Evolutionary conservation across 805 yeast genomes (phyloP).

Genomic region (Cephaloascus fragrans): DNA sequence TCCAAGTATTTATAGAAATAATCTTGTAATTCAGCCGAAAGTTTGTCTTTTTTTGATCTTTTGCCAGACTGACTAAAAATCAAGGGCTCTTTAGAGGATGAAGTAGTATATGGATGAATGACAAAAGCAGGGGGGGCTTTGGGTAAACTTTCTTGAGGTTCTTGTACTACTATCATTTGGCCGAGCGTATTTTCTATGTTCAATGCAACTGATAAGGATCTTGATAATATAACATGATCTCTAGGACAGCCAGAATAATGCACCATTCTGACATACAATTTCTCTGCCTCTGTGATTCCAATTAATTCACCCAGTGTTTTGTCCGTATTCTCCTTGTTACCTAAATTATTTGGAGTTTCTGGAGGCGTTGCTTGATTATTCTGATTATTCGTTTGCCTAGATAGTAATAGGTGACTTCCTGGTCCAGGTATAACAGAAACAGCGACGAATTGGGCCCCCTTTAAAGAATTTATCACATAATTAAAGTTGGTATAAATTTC

Average conservation of each 20-base stretch:
- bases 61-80: slow-evolving; percentile 10
- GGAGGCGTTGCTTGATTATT: slow-evolving; percentile 5
- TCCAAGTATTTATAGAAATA: slow-evolving; percentile 4
- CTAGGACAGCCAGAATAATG: slow-evolving; percentile 21
- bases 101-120: slow-evolving; percentile 46
- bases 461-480: slow-evolving; percentile 23
- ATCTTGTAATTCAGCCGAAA: slow-evolving; percentile 10
- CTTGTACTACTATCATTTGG: slow-evolving; percentile 40
- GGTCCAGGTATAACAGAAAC: slow-evolving; percentile 49
- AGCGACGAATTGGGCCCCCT: slow-evolving; percentile 31
- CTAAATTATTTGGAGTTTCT: slow-evolving; percentile 4
- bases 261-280: slow-evolving; percentile 43
- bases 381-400: slow-evolving; percentile 13
- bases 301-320: slow-evolving; percentile 5
- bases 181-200: slow-evolving; percentile 44
- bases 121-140: slow-evolving; percentile 29
- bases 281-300: slow-evolving; percentile 21
- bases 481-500: slow-evolving; percentile 36
- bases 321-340: slow-evolving; percentile 1
- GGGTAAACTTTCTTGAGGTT: slow-evolving; percentile 25
- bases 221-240: slow-evolving; percentile 42
- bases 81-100: slow-evolving; percentile 19
- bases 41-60: slow-evolving; percentile 9
- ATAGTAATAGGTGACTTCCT: slow-evolving; percentile 12
- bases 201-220: slow-evolving; percentile 44